Conservation (phyloP, 306 rosid species). For the Albizia julibrissin region DNA sequence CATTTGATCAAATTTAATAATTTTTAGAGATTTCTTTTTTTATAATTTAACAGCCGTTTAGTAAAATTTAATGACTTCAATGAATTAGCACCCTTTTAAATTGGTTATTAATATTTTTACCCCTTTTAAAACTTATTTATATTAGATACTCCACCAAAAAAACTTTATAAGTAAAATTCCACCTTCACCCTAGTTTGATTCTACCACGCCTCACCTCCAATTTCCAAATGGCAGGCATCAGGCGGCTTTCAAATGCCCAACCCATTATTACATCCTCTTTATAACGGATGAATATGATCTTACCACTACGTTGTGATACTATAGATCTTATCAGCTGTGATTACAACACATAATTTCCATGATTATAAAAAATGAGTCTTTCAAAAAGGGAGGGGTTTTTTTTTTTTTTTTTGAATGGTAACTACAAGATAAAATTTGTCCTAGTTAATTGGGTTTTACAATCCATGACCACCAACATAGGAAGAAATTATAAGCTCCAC, state of each 20-base stretch:
- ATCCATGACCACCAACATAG: neutral
- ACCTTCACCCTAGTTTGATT: neutral
- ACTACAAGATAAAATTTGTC: neutral
- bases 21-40: too few relatives aligned
- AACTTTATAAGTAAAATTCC: too few relatives aligned
- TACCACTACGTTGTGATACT: neutral
- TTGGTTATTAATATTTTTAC: too few relatives aligned
- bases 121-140: too few relatives aligned
- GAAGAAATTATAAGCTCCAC: neutral
- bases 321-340: neutral
- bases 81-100: too few relatives aligned
- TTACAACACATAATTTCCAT: neutral
- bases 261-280: neutral
- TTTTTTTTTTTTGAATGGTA: neutral
- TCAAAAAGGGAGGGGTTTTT: neutral
- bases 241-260: neutral
- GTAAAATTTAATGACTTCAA: too few relatives aligned
- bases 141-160: accelerated
- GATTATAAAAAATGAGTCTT: neutral
- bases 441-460: neutral
- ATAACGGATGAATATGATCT: neutral
- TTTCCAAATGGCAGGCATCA: neutral
- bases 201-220: neutral
- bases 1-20: too few relatives aligned
- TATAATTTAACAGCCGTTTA: too few relatives aligned